Conservation (phyloP, 2,329 filamentous ascomycete species). For the Tolypocladium pustulatum region DNA sequence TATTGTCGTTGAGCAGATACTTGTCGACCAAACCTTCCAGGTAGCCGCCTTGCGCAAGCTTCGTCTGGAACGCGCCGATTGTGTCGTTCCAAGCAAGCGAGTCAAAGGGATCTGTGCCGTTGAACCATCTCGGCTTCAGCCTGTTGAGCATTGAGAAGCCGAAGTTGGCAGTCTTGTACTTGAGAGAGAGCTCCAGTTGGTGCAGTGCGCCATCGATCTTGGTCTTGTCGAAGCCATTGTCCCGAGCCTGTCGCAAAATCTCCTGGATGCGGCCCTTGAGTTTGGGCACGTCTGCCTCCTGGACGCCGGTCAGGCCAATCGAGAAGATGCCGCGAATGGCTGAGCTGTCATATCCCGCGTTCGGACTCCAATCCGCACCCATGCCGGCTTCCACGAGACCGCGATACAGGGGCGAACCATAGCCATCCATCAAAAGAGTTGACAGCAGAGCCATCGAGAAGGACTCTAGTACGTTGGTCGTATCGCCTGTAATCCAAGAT, state of each 20-base stretch:
- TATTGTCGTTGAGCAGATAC: constrained; percentile 80
- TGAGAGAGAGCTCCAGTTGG: constrained; percentile 83
- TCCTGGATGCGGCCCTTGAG: constrained; percentile 65
- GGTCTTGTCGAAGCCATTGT: constrained; percentile 73
- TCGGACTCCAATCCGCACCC: constrained; percentile 88
- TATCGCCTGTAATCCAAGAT: constrained; percentile 84
- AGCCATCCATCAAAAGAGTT: constrained; percentile 81
- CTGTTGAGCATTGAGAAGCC: constrained; percentile 85
- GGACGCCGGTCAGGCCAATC: constrained; percentile 82
- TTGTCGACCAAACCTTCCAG: constrained; percentile 79
- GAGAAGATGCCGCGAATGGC: constrained; percentile 76
- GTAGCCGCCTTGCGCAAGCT: constrained; percentile 66
- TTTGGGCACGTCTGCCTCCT: constrained; percentile 64
- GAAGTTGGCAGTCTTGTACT: constrained; percentile 95
- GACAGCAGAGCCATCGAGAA: constrained; percentile 79
- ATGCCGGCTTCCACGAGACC: constrained; percentile 82
- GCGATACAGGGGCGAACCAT: constrained; percentile 86
- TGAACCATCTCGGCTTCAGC: constrained; percentile 89
- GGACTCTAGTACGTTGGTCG: constrained; percentile 72
- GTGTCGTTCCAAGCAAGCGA: constrained; percentile 87
- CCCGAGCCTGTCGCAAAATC: constrained; percentile 58
- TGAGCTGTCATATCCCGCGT: constrained; percentile 80
- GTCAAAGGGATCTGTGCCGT: constrained; percentile 85
- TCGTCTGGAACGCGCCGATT: constrained; percentile 68
- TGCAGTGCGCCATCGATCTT: constrained; percentile 94